phyloP scores from a whole-genome alignment of 352 stramenopile genomes.

The Phytophthora idaei region DNA sequence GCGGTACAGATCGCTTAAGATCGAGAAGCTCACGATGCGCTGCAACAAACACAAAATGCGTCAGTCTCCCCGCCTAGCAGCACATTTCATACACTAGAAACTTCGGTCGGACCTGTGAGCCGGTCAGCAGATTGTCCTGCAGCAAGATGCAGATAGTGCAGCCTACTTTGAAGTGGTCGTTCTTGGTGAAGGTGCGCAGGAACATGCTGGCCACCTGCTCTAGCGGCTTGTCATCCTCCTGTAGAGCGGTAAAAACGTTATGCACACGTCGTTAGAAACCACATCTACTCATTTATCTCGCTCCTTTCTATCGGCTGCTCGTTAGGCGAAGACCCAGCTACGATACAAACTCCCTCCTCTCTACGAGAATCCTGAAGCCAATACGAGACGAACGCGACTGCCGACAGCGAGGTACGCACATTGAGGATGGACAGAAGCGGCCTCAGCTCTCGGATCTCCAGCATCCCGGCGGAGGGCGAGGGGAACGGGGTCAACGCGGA shows the following conservation, averaged over 20 bases:
- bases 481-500: constrained; percentile 12
- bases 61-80: neutral
- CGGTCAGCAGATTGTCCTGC: constrained; percentile 91
- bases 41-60: constrained; percentile 26
- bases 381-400: neutral
- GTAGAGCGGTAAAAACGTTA: constrained; percentile 9
- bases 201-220: constrained; percentile 77
- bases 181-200: constrained; percentile 84
- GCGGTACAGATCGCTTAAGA: constrained; percentile 85
- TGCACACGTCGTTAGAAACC: constrained; percentile 14
- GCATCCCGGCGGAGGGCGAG: constrained; percentile 43
- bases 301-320: constrained; percentile 13
- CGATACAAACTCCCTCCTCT: neutral
- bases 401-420: constrained; percentile 42
- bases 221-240: constrained; percentile 87
- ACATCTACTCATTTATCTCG: constrained; percentile 16
- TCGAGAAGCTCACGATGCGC: constrained; percentile 87
- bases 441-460: constrained; percentile 83
- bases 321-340: neutral
- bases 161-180: constrained; percentile 91
- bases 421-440: constrained; percentile 84
- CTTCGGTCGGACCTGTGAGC: constrained; percentile 63
- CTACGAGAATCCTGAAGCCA: neutral
- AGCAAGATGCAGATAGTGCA: constrained; percentile 91
- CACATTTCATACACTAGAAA: neutral